phyloP scores from a whole-genome alignment of 768 basidiomycete species.

The Collybia sordida region DNA sequence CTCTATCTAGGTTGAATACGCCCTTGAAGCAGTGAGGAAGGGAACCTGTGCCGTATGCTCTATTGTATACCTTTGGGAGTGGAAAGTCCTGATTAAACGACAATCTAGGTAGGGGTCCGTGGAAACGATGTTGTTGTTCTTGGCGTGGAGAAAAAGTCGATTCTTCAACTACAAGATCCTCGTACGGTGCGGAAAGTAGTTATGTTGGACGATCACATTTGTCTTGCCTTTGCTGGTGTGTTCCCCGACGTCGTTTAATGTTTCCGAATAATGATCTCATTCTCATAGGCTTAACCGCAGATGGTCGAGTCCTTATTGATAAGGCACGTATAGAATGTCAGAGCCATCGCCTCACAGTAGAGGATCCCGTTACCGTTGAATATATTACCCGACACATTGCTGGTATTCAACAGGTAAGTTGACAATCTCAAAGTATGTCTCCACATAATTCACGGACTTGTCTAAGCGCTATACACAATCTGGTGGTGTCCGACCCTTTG shows the following conservation, averaged over 20 bases:
- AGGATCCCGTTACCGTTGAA: constrained; percentile 97
- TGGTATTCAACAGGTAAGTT: constrained; percentile 91
- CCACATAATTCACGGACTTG: background rate
- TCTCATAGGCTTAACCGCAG: constrained; percentile 85
- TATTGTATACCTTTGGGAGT: constrained; percentile 4
- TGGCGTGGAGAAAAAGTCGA: constrained; percentile 98
- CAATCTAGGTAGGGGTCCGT: constrained; percentile 83
- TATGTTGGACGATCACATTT: constrained; percentile 97
- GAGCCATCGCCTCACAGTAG: constrained; percentile 93
- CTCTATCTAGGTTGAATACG: constrained; percentile 88
- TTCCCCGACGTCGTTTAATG: background rate
- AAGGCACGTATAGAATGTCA: constrained; percentile 98
- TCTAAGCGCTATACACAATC: constrained; percentile 93
- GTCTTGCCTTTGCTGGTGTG: constrained; percentile 95
- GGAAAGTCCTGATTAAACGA: background rate
- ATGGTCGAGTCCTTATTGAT: constrained; percentile 97
- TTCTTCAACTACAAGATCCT: constrained; percentile 96
- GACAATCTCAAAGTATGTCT: background rate
- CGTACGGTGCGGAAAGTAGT: constrained; percentile 97
- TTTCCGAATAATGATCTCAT: background rate
- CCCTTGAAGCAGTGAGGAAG: constrained; percentile 94
- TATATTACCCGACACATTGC: constrained; percentile 98
- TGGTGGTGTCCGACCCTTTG: constrained; percentile 97
- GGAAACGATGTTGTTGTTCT: constrained; percentile 94
- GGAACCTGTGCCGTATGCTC: constrained; percentile 90